Conservation (phyloP, 495 filamentous ascomycete genomes). For the Podospora fimiseda region DNA sequence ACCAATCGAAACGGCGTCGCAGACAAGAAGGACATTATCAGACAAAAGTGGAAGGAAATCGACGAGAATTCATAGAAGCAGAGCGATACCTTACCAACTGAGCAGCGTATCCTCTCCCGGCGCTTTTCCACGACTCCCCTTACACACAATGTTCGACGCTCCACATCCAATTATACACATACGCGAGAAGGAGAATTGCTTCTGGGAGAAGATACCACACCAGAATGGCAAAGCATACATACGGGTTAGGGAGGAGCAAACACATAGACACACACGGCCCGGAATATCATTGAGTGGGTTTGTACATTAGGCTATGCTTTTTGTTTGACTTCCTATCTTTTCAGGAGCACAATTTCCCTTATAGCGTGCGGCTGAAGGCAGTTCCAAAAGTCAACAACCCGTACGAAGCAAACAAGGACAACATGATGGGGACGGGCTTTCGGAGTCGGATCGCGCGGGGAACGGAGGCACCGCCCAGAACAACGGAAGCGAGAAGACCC, state of each 20-base stretch:
- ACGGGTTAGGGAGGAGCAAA: too few species aligned
- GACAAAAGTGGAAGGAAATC: slow-evolving; percentile 74
- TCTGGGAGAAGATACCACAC: too few species aligned
- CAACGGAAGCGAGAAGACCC: slow-evolving; percentile 68
- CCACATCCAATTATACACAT: too few species aligned
- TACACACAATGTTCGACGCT: background rate
- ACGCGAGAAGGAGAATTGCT: too few species aligned
- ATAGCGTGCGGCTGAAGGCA: slow-evolving; percentile 40
- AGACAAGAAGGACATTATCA: slow-evolving; percentile 59
- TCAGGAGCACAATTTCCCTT: slow-evolving; percentile 6
- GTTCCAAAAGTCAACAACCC: slow-evolving; percentile 56
- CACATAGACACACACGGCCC: background rate
- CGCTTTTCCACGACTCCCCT: background rate
- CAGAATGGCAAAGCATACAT: too few species aligned
- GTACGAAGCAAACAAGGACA: slow-evolving; percentile 58
- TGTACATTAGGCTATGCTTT: slow-evolving; percentile 16
- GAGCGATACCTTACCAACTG: background rate
- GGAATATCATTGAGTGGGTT: slow-evolving; percentile 1
- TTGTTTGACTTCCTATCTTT: background rate
- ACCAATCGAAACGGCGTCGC: slow-evolving; percentile 68
- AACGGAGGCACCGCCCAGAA: slow-evolving; percentile 75
- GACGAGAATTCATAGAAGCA: slow-evolving; percentile 58
- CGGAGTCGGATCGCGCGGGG: slow-evolving; percentile 73
- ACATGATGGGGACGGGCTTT: slow-evolving; percentile 69
- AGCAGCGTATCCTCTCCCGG: too few species aligned